Conservation (phyloP, 1,139 yeast genomes). For the Lodderomyces orthopsilosis region DNA sequence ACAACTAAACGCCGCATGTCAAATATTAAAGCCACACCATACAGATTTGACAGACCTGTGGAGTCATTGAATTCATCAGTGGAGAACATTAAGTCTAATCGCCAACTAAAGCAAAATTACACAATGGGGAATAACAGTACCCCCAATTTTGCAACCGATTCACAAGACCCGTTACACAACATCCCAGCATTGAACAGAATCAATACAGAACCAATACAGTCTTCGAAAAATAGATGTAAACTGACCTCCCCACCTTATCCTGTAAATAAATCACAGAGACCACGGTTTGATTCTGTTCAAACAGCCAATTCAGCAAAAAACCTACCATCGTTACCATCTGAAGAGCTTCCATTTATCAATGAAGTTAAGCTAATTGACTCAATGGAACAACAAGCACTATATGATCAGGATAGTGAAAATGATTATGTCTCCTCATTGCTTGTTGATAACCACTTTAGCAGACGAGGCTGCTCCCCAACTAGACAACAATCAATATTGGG, state of each 20-base stretch:
- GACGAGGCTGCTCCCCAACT: background rate
- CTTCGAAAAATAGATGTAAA: background rate
- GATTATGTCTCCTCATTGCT: background rate
- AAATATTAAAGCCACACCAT: constrained; percentile 15
- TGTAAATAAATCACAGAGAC: background rate
- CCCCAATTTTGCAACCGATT: background rate
- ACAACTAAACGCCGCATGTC: constrained; percentile 10
- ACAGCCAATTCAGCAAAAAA: constrained; percentile 6
- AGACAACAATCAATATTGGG: constrained; percentile 31
- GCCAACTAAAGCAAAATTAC: background rate
- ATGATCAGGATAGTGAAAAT: background rate
- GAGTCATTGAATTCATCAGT: background rate
- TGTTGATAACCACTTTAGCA: background rate
- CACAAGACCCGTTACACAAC: background rate
- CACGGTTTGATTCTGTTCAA: constrained; percentile 7
- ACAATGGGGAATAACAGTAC: background rate
- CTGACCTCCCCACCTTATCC: constrained; percentile 1
- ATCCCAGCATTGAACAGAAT: constrained; percentile 10
- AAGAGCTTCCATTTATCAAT: constrained; percentile 40
- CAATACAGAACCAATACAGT: constrained; percentile 11
- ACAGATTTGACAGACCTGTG: constrained; percentile 9
- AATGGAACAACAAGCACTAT: constrained; percentile 6
- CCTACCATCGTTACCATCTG: constrained; percentile 19
- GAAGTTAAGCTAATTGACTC: constrained; percentile 29
- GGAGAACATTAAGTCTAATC: background rate